Evolutionary conservation across 2,329 filamentous ascomycete genomes (phyloP), one percentile per base, ranked within the genome.

Genomic region (Coniochaeta pulveracea): DNA sequence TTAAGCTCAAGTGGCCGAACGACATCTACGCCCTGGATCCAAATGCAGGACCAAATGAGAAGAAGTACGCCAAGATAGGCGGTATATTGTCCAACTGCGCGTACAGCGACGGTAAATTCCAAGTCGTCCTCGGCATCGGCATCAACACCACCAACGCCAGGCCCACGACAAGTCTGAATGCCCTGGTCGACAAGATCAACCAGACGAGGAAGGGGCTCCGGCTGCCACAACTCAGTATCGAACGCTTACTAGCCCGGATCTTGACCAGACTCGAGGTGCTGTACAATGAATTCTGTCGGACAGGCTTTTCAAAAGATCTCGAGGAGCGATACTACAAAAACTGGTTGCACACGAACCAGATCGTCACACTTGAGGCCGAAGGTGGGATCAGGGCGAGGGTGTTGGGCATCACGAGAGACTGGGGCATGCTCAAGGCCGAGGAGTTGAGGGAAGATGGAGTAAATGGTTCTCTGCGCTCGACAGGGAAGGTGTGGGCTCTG

Each of bases 1-100:
- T 98, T 25, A 86, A 83, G 51, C 60, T 98, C 19, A 98, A 98
- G 56, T 98, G 91, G 91, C 91, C 91, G 9, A 98, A 98, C 48
- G 91, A 98, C 50, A 84, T 98, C 35, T 89, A 85, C 48, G 80
- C 79, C 1, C 63, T 73, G 15, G 79, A 85, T 47, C 82, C 71
- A 5, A 61, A 56, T 34, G 46, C 53, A 12, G 19, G 19, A 10
- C 11, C 18, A 7, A 16, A 16, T 3, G 56, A 61, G 9, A 52
- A 58, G 0, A 50, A 60, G 3, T 91, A 91, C 45, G 78, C 86
- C 43, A 98, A 98, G 50, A 88, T 98, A 34, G 85, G 85, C 34
- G 91, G 91, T 5, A 91, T 98, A 40, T 69, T 96, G 3, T 83
- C 93, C 6, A 93, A 94, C 52, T 91, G 84, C 40, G 76, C 77